Conservation (phyloP, 2,329 filamentous ascomycete genomes). For the Zarea fungicola region DNA sequence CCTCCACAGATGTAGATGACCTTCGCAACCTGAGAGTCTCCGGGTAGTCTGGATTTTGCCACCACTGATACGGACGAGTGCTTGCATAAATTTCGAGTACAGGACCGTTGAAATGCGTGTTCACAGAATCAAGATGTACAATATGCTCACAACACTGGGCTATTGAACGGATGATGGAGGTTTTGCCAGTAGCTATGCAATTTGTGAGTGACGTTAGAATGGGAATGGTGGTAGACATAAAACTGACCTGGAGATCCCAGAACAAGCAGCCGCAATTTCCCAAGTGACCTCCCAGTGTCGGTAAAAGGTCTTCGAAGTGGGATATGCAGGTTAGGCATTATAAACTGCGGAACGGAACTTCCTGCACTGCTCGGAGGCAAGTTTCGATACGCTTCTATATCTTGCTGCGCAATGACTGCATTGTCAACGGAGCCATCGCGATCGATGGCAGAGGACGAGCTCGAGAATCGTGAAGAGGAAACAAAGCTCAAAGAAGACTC, state of each 20-base stretch:
- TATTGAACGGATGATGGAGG: conserved; percentile 81
- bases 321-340: conserved; percentile 95
- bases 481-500: conserved; percentile 39
- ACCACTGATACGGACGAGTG: conserved; percentile 78
- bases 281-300: conserved; percentile 74
- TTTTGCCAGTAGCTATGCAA: conserved; percentile 73
- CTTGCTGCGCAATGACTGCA: conserved; percentile 13
- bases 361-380: conserved; percentile 18
- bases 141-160: conserved; percentile 85
- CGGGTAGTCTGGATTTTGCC: conserved; percentile 80
- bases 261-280: conserved; percentile 82
- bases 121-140: conserved; percentile 77
- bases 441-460: conserved; percentile 34
- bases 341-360: conserved; percentile 63
- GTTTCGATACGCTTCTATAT: conserved; percentile 16
- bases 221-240: not conserved
- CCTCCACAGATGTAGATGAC: conserved; percentile 56
- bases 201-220: conserved; percentile 12
- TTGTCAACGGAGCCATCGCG: conserved; percentile 22
- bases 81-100: conserved; percentile 71
- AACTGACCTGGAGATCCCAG: conserved; percentile 67
- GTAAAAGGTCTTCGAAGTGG: conserved; percentile 87
- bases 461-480: conserved; percentile 48
- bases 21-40: conserved; percentile 53
- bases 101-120: conserved; percentile 22